phyloP scores from a whole-genome alignment of 1,284 basidiomycete genomes.

The Puccinia horiana region DNA sequence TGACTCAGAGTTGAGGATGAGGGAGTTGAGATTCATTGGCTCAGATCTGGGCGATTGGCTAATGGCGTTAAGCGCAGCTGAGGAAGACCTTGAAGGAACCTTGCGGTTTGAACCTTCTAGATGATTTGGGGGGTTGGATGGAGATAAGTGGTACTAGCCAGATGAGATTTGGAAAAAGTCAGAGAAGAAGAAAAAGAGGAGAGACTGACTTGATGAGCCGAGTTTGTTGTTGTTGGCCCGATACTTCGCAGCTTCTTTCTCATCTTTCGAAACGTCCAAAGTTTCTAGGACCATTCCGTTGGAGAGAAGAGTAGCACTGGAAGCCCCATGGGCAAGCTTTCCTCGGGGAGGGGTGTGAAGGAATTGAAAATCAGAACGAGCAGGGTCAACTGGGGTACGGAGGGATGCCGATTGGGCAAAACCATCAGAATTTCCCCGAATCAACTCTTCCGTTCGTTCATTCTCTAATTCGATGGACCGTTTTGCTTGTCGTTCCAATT shows the following conservation, averaged over 20 bases:
- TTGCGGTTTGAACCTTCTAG: conserved; percentile 14
- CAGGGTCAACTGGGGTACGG: conserved; percentile 55
- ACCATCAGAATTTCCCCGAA: conserved; percentile 50
- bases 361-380: conserved; percentile 54
- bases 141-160: not conserved
- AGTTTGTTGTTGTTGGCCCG: conserved; percentile 29
- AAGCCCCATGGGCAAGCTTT: conserved; percentile 54
- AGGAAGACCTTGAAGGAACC: conserved; percentile 9
- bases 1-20: not conserved
- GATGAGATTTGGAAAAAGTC: not conserved
- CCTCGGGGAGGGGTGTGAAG: conserved; percentile 25
- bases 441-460: conserved; percentile 52
- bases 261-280: conserved; percentile 76
- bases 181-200: not conserved
- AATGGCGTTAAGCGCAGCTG: conserved; percentile 1
- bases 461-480: conserved; percentile 47
- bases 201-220: not conserved
- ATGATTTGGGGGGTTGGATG: not conserved
- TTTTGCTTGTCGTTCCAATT: conserved; percentile 59
- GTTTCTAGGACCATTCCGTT: conserved; percentile 83
- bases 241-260: conserved; percentile 64
- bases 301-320: conserved; percentile 69
- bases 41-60: conserved; percentile 16
- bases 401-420: conserved; percentile 63
- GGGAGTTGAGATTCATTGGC: conserved; percentile 10